phyloP scores from a whole-genome alignment of 2,329 filamentous ascomycete species.

The Neofusicoccum laricinum region DNA sequence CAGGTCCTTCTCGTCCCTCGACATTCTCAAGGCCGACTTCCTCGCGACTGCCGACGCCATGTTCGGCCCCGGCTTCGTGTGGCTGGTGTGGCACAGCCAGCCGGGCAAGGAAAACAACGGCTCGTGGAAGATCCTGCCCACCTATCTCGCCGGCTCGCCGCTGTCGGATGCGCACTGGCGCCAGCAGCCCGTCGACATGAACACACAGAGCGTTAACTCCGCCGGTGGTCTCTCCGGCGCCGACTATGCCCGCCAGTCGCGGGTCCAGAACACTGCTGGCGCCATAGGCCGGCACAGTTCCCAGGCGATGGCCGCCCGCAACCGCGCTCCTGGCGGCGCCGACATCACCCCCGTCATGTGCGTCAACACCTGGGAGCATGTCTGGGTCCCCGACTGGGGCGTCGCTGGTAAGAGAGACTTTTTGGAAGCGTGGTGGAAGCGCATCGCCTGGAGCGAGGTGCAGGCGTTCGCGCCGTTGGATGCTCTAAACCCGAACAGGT shows the following conservation, averaged over 20 bases:
- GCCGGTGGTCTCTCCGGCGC: constrained; percentile 21
- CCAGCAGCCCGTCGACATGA: constrained; percentile 66
- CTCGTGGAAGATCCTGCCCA: constrained; percentile 69
- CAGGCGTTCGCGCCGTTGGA: constrained; percentile 12
- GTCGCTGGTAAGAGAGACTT: constrained; percentile 70
- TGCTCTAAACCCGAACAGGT: not conserved
- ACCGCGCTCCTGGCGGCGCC: constrained; percentile 62
- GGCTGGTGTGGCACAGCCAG: constrained; percentile 65
- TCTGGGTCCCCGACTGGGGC: constrained; percentile 82
- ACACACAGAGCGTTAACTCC: constrained; percentile 48
- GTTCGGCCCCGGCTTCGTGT: constrained; percentile 97
- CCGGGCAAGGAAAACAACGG: constrained; percentile 43
- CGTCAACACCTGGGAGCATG: constrained; percentile 95
- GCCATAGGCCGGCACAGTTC: constrained; percentile 33
- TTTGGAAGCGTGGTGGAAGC: constrained; percentile 80
- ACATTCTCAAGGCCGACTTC: constrained; percentile 78
- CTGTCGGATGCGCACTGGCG: constrained; percentile 83
- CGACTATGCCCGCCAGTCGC: constrained; percentile 1
- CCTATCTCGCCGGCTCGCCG: constrained; percentile 88
- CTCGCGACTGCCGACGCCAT: constrained; percentile 78
- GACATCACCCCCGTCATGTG: constrained; percentile 77
- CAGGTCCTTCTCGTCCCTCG: constrained; percentile 74
- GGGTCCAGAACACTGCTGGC: constrained; percentile 37
- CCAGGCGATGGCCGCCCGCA: constrained; percentile 29
- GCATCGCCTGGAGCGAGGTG: constrained; percentile 81